Evolutionary conservation across 129 eudicot species (phyloP).

Genomic region (Pittosporum tobira): DNA sequence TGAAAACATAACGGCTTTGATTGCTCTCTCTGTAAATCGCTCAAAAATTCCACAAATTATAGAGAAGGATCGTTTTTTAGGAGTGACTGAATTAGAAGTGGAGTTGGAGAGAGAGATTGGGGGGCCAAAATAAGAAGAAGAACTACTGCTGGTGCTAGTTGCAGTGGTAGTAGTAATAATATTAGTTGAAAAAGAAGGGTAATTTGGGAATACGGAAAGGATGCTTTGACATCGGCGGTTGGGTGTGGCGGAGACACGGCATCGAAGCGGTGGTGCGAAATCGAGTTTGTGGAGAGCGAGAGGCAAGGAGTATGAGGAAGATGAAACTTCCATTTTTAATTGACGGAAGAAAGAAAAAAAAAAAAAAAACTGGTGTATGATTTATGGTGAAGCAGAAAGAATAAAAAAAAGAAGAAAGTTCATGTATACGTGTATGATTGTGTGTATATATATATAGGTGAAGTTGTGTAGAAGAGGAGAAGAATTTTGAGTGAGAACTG

Average conservation of each 20-base stretch:
- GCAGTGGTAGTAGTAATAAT: constrained; percentile 17
- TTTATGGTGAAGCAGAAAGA: not conserved
- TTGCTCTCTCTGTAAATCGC: constrained; percentile 75
- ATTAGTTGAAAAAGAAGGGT: constrained; percentile 17
- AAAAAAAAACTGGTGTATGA: not conserved
- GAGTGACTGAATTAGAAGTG: not conserved
- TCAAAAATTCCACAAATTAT: constrained; percentile 59
- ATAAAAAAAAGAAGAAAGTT: not conserved
- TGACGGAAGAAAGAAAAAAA: not conserved
- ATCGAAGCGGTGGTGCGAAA: constrained; percentile 29
- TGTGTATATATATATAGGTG: not conserved
- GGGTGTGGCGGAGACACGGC: constrained; percentile 18
- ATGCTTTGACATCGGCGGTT: not conserved
- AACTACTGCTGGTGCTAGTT: constrained; percentile 11
- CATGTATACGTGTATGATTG: not conserved
- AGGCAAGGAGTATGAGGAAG: constrained; percentile 41
- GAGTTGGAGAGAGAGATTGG: constrained; percentile 21
- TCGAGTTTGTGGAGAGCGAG: constrained; percentile 31
- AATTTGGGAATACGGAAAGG: not conserved
- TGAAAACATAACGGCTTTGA: constrained; percentile 72
- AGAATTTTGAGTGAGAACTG: not conserved
- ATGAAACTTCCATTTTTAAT: constrained; percentile 40
- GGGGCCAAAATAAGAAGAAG: constrained; percentile 43
- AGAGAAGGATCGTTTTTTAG: constrained; percentile 20
- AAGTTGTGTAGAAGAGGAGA: not conserved